phyloP scores from a whole-genome alignment of 2,329 filamentous ascomycete species.

The Gliomastix tumulicola region DNA sequence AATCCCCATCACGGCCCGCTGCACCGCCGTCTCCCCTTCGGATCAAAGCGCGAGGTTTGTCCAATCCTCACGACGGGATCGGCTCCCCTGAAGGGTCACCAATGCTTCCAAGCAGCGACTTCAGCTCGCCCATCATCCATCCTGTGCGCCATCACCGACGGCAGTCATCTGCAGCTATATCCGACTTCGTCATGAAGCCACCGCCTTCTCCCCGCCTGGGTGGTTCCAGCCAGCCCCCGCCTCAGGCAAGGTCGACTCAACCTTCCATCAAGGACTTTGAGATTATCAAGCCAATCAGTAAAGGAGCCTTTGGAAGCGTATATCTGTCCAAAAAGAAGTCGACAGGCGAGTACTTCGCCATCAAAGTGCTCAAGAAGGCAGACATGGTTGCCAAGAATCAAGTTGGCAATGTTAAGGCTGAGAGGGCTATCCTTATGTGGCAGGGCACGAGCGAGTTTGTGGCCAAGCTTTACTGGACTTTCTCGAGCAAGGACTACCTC shows the following conservation, averaged over 20 bases:
- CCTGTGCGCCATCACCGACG: constrained; percentile 66
- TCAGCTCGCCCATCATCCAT: constrained; percentile 64
- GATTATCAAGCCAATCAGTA: constrained; percentile 98
- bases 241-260: constrained; percentile 80
- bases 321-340: constrained; percentile 98
- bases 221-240: constrained; percentile 62
- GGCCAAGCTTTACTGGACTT: constrained; percentile 98
- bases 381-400: constrained; percentile 99
- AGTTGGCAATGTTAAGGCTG: constrained; percentile 97
- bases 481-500: constrained; percentile 97
- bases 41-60: constrained; percentile 70
- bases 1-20: constrained; percentile 74
- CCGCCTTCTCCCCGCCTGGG: constrained; percentile 78
- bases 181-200: constrained; percentile 56
- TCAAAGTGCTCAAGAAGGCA: constrained; percentile 98
- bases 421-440: constrained; percentile 99
- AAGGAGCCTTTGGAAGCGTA: constrained; percentile 95
- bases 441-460: constrained; percentile 99
- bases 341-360: constrained; percentile 96
- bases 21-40: constrained; percentile 83
- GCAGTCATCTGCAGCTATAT: constrained; percentile 86
- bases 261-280: constrained; percentile 99
- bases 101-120: constrained; percentile 75
- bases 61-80: constrained; percentile 54
- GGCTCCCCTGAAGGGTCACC: constrained; percentile 87